A percentile compares a stretch with the other conserved stretches of the same genome.
These are phyloP conservation scores for Coleophoma eucalyptorum DNA, from an alignment of 2,329 filamentous ascomycete species.

Conservation along the genomic window DNA sequence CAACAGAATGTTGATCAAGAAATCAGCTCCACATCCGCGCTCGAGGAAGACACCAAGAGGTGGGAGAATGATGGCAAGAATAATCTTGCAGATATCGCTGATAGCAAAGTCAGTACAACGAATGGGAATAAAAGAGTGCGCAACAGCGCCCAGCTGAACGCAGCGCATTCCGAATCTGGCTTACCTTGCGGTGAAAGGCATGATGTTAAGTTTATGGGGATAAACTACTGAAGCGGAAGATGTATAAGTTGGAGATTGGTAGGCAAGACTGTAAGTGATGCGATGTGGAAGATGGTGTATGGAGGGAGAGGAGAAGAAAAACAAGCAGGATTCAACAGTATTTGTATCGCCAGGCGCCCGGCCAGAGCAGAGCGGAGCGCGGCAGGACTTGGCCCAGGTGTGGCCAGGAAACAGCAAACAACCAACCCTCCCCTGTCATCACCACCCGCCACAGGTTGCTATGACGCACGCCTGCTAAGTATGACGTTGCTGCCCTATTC, in stretches of 20 bases:
- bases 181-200: slow-evolving; percentile 58
- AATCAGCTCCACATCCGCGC: slow-evolving; percentile 80
- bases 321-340: neutral
- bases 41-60: slow-evolving; percentile 93
- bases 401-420: neutral
- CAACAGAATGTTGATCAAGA: slow-evolving; percentile 90
- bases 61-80: slow-evolving; percentile 86
- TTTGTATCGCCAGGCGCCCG: neutral
- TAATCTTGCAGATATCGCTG: slow-evolving; percentile 76
- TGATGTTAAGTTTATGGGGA: slow-evolving; percentile 15
- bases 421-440: too few species aligned
- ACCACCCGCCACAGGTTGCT: too few species aligned
- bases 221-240: neutral
- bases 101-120: slow-evolving; percentile 12
- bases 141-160: neutral
- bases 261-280: neutral
- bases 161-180: slow-evolving; percentile 14
- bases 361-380: neutral
- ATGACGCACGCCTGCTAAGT: too few species aligned
- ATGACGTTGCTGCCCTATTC: too few species aligned
- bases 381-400: neutral
- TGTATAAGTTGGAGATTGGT: neutral
- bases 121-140: neutral
- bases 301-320: neutral
- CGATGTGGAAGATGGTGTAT: neutral